Evolutionary conservation across 371 early-diverging fungal genomes (phyloP), one percentile per base, ranked within the genome.

Genomic region (Syncephalastrum sp.): DNA sequence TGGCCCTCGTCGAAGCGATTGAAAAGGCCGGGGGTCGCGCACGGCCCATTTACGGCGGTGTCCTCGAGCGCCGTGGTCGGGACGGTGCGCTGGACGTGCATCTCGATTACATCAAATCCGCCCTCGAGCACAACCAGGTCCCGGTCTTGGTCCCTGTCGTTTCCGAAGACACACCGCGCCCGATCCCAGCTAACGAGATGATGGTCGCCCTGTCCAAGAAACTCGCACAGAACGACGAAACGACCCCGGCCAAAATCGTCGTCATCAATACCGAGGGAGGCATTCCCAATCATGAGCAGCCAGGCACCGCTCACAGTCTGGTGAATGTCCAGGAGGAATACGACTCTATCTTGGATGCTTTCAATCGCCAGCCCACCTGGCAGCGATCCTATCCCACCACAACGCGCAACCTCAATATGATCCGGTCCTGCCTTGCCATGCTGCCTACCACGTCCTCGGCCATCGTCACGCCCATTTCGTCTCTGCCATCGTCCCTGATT

Each of bases 1-100:
- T 81, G 62, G 74, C 76, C 5, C 59, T 94, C 13, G 84, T 84
- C 0, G 89, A 92, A 50, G 81, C 83, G 4, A 85, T 95, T 51
- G 91, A 93, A 44, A 66, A 63, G 8, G 85, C 82, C n/a, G 92
- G 92, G 12, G 92, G 91, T 14, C 71, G 82, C n/a, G 88, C 91
- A 3, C 75, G 87, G 29, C 77, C 90, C 3, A 57, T 91, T 17
- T 82, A 70, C 45, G 58, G 65, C 27, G 68, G 72, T 3, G 61
- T 65, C 14, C 25, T 63, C 7, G 63, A 74, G 8, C 64, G 65
- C 45, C 50, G 63, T 21, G 23, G 16, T 4, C 53, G 61, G 12
- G 48, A 44, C 16, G 24, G 47, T 41, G 44, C 54, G 17, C 53
- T 74, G 7, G 63, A 69, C 16, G 57, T 73, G 7, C 67, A 74